Evolutionary conservation across 257 asterid species (phyloP).

Genomic region (Salvia hispanica): DNA sequence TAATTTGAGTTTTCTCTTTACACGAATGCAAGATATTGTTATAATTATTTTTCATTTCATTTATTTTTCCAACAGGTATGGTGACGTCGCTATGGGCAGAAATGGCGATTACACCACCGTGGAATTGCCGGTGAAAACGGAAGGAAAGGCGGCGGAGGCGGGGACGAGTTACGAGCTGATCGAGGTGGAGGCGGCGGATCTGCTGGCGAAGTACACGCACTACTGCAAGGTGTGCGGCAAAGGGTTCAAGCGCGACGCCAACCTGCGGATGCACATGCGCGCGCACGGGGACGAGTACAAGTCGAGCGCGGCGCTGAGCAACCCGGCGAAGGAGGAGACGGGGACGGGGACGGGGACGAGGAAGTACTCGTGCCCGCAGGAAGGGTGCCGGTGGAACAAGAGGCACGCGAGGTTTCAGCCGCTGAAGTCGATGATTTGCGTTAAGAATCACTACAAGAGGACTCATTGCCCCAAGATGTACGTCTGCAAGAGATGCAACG

Average conservation of each 20-base stretch:
- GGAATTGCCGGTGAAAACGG: slow-evolving; percentile 32
- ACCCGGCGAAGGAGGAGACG: slow-evolving; percentile 41
- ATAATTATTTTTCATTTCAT: no score
- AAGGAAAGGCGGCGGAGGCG: slow-evolving; percentile 5
- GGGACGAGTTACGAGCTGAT: slow-evolving; percentile 48
- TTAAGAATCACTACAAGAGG: slow-evolving; percentile 78
- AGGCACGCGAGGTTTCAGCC: slow-evolving; percentile 72
- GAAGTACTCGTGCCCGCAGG: slow-evolving; percentile 82
- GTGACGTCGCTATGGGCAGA: no score
- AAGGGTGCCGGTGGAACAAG: slow-evolving; percentile 79
- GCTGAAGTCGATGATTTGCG: slow-evolving; percentile 75
- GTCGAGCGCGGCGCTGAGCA: slow-evolving; percentile 67
- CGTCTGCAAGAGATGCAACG: slow-evolving; percentile 63
- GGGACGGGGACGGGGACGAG: neutral
- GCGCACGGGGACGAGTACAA: slow-evolving; percentile 88
- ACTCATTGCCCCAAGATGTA: slow-evolving; percentile 90
- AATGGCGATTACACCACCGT: neutral
- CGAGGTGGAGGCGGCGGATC: slow-evolving; percentile 64
- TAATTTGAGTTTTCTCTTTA: no score
- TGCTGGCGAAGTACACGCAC: slow-evolving; percentile 80
- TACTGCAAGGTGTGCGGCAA: slow-evolving; percentile 79
- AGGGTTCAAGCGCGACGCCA: slow-evolving; percentile 88
- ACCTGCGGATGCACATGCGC: slow-evolving; percentile 86
- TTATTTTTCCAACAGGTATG: no score
- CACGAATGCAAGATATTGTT: no score